Base-by-base conservation (phyloP, 441 rosid genomes). In the Eutrema salsugineum region DNA sequence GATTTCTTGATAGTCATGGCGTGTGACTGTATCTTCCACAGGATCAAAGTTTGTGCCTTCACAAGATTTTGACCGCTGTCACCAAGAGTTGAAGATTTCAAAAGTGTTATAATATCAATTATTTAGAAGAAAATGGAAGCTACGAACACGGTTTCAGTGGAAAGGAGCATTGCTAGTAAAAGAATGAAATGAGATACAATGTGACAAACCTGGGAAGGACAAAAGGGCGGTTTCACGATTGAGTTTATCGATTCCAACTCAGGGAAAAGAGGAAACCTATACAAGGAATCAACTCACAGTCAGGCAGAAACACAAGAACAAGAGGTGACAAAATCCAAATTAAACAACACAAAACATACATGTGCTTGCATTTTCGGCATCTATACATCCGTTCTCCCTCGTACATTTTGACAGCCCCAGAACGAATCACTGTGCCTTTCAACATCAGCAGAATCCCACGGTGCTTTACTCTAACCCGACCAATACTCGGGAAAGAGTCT, bases 1-100 rank as follows among this genome's bases (percentile, higher is more conserved):
- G 71, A 93, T 85, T 87, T 95, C 98, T 78, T 93, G 98, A 78
- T 91, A 95, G 76, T 95, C 99, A 60, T 95, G 98, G 76, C 91
- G 84, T 57, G 84, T 70, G 53, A 83, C 81, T 42, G 92, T 86
- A 71, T 87, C 89, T 33, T 89, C 96, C 14, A 92, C 74, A 43
- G 78, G 82, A 64, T 85, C 88, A 71, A 95, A 95, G 59, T 77
- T 85, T 63, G 81, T 81, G 79, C 98, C 96, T 84, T 88, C 94
- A 72, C 98, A 95, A 64, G 83, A 77, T 70, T 84, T 86, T 24
- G 84, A 77, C 69, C 80, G 81, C 97, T 94, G 86, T 61, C 71
- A 85, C 73, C 51, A 40, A 73, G 58, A 46, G 68, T 43, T 53
- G 16, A 49, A 15, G 39, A 64, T 68, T 42, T 46, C 56, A 19